Conservation (phyloP, 2,329 filamentous ascomycete genomes). For the Microsporum ferrugineum region DNA sequence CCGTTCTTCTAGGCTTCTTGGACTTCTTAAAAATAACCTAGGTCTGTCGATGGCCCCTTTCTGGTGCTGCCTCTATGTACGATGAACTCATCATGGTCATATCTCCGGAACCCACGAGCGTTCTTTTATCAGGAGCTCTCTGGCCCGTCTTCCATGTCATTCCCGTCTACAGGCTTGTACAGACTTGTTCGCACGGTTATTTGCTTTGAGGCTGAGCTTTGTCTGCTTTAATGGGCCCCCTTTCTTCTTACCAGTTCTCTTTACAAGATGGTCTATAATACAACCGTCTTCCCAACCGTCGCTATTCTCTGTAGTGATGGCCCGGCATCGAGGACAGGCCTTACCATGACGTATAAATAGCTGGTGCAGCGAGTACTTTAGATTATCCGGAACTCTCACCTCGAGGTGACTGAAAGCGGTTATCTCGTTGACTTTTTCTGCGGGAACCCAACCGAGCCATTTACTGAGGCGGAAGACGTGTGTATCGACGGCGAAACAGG, state of each 20-base stretch:
- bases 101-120: background rate
- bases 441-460: slow-evolving; percentile 52
- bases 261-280: slow-evolving; percentile 53
- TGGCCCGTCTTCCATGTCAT: background rate
- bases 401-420: slow-evolving; percentile 51
- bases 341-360: slow-evolving; percentile 53
- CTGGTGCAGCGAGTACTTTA: slow-evolving; percentile 54
- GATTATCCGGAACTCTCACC: slow-evolving; percentile 47
- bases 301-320: slow-evolving; percentile 49
- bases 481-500: slow-evolving; percentile 55
- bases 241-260: slow-evolving; percentile 43
- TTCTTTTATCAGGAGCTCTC: background rate
- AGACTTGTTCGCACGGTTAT: background rate
- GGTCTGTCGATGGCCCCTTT: too few relatives aligned
- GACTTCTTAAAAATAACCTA: too few relatives aligned
- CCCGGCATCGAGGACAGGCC: slow-evolving; percentile 48
- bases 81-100: background rate
- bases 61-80: background rate
- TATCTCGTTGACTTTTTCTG: slow-evolving; percentile 34
- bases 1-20: too few relatives aligned
- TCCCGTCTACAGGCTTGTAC: background rate
- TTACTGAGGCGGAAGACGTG: slow-evolving; percentile 54
- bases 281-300: slow-evolving; percentile 54
- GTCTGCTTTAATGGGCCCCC: slow-evolving; percentile 6
- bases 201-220: background rate